Percentiles rank a stretch among this genome's conserved stretches.
Conservation (phyloP, 306 rosid species). For the Arachis hypogaea region DNA sequence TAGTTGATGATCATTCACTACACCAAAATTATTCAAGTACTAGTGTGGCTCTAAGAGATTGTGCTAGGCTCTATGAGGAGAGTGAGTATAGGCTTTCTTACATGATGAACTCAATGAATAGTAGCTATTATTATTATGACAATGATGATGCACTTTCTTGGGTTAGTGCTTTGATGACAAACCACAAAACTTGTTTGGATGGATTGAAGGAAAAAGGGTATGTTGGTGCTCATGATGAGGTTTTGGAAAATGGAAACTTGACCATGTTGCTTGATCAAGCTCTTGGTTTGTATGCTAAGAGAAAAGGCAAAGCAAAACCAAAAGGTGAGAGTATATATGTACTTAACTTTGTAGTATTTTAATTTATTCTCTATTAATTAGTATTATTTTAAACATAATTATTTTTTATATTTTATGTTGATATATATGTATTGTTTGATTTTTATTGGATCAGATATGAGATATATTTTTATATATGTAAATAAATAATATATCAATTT, state of each 20-base stretch:
- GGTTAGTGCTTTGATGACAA: slow-evolving; percentile 60
- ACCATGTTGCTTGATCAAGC: slow-evolving; percentile 50
- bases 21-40: background rate
- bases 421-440: too few species aligned
- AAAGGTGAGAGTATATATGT: slow-evolving; percentile 12
- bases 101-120: slow-evolving; percentile 38
- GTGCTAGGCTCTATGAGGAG: slow-evolving; percentile 63
- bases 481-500: too few species aligned
- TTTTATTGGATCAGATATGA: too few species aligned
- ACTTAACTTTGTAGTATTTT: background rate
- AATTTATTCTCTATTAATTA: background rate
- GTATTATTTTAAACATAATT: too few species aligned
- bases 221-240: slow-evolving; percentile 9
- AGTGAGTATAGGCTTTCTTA: slow-evolving; percentile 49
- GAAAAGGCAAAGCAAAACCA: slow-evolving; percentile 27
- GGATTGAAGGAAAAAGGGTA: slow-evolving; percentile 55
- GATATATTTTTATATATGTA: too few species aligned
- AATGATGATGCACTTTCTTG: slow-evolving; percentile 54
- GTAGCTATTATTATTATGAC: slow-evolving; percentile 9
- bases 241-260: slow-evolving; percentile 43
- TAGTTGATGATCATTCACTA: background rate
- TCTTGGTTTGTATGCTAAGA: slow-evolving; percentile 47
- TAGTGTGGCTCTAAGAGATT: slow-evolving; percentile 51
- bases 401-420: too few species aligned
- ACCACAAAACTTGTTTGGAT: slow-evolving; percentile 60